Evolutionary conservation across 2,329 filamentous ascomycete genomes (phyloP).

Genomic region (Exophiala phaeomuriformis): DNA sequence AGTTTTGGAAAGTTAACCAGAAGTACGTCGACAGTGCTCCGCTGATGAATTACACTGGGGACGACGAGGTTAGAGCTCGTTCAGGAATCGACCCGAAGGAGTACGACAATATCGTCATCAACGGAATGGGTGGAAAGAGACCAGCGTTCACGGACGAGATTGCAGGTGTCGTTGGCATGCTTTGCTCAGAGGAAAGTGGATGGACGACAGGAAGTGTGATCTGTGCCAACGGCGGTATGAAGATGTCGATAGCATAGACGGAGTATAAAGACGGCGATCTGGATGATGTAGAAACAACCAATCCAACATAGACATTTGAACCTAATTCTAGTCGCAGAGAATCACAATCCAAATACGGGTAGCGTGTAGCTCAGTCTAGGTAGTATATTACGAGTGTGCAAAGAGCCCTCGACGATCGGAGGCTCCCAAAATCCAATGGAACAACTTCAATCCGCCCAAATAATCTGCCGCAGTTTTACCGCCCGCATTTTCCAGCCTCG

Average conservation of each 20-base stretch:
- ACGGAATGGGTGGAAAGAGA: conserved; percentile 50
- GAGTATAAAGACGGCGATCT: neutral
- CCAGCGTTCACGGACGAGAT: conserved; percentile 63
- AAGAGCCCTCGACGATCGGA: no score
- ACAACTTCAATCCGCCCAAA: neutral
- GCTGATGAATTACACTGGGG: conserved; percentile 49
- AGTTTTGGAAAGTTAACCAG: conserved; percentile 53
- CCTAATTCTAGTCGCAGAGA: no score
- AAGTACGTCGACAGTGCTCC: conserved; percentile 59
- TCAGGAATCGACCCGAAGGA: conserved; percentile 54
- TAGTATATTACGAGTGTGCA: no score
- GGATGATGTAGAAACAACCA: no score
- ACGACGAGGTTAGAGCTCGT: conserved; percentile 42
- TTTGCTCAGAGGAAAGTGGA: conserved; percentile 61
- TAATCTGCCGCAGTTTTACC: conserved; percentile 1
- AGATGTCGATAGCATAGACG: conserved; percentile 36
- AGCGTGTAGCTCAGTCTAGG: no score
- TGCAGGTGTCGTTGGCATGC: conserved; percentile 68
- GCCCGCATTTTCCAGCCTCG: conserved; percentile 1
- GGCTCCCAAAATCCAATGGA: neutral
- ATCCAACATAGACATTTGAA: no score
- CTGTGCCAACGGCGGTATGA: conserved; percentile 73
- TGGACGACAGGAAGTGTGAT: conserved; percentile 77
- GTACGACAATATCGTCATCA: conserved; percentile 53
- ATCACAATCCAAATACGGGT: no score